A percentile compares a stretch with the other conserved stretches of the same genome.
Evolutionary conservation across 306 rosid genomes (phyloP).

Genomic region (Albizia julibrissin): DNA sequence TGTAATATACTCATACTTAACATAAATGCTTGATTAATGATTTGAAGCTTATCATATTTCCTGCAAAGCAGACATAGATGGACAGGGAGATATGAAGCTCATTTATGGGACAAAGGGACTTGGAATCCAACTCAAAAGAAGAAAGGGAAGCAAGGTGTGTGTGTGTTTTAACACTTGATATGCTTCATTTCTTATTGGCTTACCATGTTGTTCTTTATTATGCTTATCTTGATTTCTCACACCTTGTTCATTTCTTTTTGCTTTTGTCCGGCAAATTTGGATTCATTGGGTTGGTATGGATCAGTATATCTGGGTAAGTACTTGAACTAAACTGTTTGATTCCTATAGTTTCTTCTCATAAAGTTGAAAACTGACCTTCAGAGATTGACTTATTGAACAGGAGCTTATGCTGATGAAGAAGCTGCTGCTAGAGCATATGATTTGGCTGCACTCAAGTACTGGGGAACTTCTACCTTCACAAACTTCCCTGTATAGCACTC

Average conservation of each 20-base stretch:
- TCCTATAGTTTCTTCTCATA: neutral
- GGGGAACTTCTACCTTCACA: conserved; percentile 84
- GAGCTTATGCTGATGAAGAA: conserved; percentile 95
- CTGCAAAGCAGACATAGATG: conserved; percentile 73
- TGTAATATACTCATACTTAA: neutral
- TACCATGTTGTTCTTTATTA: neutral
- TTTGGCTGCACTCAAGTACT: conserved; percentile 86
- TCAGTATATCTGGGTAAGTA: conserved; percentile 80
- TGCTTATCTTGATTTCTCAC: conserved; percentile 20
- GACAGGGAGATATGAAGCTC: conserved; percentile 94
- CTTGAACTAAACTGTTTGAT: conserved; percentile 1
- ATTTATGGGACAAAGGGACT: conserved; percentile 91
- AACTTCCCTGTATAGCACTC: conserved; percentile 61
- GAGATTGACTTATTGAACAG: conserved; percentile 38
- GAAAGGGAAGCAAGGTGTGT: conserved; percentile 89
- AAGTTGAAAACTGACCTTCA: conserved; percentile 4
- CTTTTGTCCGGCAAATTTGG: conserved; percentile 25
- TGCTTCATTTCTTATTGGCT: conserved; percentile 7
- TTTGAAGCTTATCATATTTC: conserved; percentile 14
- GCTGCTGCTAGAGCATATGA: conserved; percentile 96
- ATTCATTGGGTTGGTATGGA: conserved; percentile 35
- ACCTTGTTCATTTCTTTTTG: conserved; percentile 27
- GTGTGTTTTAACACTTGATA: neutral
- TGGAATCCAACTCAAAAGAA: conserved; percentile 94
- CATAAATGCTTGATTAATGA: neutral